Evolutionary conservation across 2,329 filamentous ascomycete species (phyloP).

Genomic region (Rhynchosporium agropyri): DNA sequence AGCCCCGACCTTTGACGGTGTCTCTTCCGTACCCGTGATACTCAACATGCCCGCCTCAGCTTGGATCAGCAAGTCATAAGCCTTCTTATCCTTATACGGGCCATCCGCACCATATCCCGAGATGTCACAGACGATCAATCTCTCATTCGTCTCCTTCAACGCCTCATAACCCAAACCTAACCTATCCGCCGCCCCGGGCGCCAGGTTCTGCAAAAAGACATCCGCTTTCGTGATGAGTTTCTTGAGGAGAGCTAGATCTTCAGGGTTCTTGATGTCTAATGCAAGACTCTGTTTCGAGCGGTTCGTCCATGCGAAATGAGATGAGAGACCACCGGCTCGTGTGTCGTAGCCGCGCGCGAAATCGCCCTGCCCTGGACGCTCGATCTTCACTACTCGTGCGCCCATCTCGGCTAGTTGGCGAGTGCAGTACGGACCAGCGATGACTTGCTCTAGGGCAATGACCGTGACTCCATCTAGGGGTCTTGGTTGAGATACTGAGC

Average conservation of each 20-base stretch:
- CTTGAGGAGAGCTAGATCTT: conserved; percentile 15
- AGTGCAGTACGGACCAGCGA: conserved; percentile 18
- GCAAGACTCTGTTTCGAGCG: conserved; percentile 20
- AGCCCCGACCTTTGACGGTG: conserved; percentile 14
- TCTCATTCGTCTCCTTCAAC: conserved; percentile 18
- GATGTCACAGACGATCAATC: conserved; percentile 16
- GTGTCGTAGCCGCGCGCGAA: conserved; percentile 18
- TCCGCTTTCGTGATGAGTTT: conserved; percentile 12
- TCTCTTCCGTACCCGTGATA: conserved; percentile 13
- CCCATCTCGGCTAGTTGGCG: conserved; percentile 17
- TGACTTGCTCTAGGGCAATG: conserved; percentile 21
- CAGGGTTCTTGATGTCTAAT: conserved; percentile 12
- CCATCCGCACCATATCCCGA: conserved; percentile 14
- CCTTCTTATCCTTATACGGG: conserved; percentile 17
- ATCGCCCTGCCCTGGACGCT: conserved; percentile 15
- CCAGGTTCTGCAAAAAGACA: conserved; percentile 20
- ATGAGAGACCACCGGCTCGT: conserved; percentile 15
- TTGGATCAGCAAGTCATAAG: conserved; percentile 21
- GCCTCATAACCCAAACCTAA: conserved; percentile 16
- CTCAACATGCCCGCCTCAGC: conserved; percentile 15
- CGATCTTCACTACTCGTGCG: conserved; percentile 19
- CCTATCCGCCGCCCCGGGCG: conserved; percentile 7
- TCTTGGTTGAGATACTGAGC: neutral
- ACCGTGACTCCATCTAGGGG: conserved; percentile 17
- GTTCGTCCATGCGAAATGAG: conserved; percentile 20